Conservation (phyloP, 768 basidiomycete genomes). For the Serendipita indica region DNA sequence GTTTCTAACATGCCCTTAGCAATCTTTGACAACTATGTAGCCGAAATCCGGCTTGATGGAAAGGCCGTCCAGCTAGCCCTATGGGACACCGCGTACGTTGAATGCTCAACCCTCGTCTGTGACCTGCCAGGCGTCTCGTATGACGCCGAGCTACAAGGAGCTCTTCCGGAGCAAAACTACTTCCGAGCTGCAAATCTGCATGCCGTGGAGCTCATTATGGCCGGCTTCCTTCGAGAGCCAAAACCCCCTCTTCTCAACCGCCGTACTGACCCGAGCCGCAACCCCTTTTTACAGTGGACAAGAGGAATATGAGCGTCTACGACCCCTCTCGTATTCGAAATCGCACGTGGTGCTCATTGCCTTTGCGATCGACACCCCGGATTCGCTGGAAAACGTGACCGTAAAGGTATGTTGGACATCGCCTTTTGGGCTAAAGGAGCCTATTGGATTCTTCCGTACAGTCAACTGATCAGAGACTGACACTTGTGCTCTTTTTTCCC, state of each 20-base stretch:
- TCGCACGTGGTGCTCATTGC: constrained; percentile 98
- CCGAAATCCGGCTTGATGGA: constrained; percentile 93
- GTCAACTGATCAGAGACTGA: not conserved
- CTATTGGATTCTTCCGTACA: not conserved
- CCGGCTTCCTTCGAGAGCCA: not conserved
- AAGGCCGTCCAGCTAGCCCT: constrained; percentile 94
- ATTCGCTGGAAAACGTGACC: constrained; percentile 90
- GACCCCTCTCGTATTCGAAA: constrained; percentile 95
- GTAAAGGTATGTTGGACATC: constrained; percentile 52
- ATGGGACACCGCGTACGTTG: constrained; percentile 96
- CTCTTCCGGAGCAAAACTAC: not conserved
- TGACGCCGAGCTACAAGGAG: too few relatives aligned
- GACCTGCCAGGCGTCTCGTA: not conserved
- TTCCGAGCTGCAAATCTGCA: not conserved
- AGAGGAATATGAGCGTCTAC: constrained; percentile 96
- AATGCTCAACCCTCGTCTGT: too few relatives aligned
- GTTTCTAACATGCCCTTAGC: constrained; percentile 31
- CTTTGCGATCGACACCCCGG: constrained; percentile 89
- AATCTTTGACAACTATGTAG: constrained; percentile 97
- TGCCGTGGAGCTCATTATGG: not conserved
- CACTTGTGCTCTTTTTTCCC: not conserved
- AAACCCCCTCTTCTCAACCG: not conserved
- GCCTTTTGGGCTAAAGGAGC: not conserved
- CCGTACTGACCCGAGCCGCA: not conserved
- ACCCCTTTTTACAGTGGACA: constrained; percentile 56